Conservation (phyloP, 192 early-diverging fungal species). For the Gamsiella multidivaricata region DNA sequence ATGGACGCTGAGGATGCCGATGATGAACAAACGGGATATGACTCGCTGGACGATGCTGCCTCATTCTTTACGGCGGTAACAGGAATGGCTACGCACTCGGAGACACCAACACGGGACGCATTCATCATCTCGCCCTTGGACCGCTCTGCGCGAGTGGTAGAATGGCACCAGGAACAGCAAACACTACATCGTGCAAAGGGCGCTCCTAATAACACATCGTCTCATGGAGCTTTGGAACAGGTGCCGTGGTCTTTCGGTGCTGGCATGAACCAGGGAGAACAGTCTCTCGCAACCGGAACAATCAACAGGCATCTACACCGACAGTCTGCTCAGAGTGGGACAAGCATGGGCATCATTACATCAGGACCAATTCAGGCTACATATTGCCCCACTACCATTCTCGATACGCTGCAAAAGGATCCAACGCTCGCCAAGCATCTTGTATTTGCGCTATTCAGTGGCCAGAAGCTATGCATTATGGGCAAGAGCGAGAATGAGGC, state of each 20-base stretch:
- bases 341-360: slow-evolving; percentile 14
- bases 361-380: slow-evolving; percentile 6
- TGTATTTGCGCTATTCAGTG: slow-evolving; percentile 40
- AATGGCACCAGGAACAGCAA: slow-evolving; percentile 54
- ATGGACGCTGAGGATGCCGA: slow-evolving; percentile 45
- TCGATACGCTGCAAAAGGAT: slow-evolving; percentile 38
- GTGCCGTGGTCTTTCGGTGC: slow-evolving; percentile 36
- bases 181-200: slow-evolving; percentile 42
- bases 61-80: slow-evolving; percentile 51
- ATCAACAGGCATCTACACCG: slow-evolving; percentile 13
- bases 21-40: slow-evolving; percentile 51
- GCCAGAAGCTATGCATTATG: slow-evolving; percentile 46
- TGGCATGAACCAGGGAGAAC: slow-evolving; percentile 19
- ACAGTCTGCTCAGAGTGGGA: slow-evolving; percentile 38
- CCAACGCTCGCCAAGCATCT: slow-evolving; percentile 31
- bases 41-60: slow-evolving; percentile 48
- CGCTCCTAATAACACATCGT: not conserved
- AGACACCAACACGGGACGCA: slow-evolving; percentile 38
- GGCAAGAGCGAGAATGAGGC: slow-evolving; percentile 32
- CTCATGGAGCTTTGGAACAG: slow-evolving; percentile 16
- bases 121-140: slow-evolving; percentile 39
- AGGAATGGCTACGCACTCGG: slow-evolving; percentile 26
- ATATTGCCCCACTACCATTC: slow-evolving; percentile 22
- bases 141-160: slow-evolving; percentile 37
- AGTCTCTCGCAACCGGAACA: not conserved